Evolutionary conservation across 2,329 filamentous ascomycete genomes (phyloP).

Genomic region (Ceratocystis harringtonii): DNA sequence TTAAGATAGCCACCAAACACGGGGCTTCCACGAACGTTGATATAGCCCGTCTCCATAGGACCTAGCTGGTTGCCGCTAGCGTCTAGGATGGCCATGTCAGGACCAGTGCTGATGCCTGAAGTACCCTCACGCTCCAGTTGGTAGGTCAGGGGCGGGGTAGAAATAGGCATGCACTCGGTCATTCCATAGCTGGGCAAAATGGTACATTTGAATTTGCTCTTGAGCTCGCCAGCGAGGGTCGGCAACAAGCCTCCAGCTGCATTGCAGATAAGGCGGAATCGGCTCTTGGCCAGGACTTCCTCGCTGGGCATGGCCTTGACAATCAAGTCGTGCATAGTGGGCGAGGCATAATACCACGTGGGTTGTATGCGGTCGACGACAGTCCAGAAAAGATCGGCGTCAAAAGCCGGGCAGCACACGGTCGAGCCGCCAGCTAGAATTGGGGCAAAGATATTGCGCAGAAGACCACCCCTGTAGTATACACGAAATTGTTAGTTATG

Average conservation of each 20-base stretch:
- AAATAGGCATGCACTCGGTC: slow-evolving; percentile 46
- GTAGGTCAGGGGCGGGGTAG: slow-evolving; percentile 39
- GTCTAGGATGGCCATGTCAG: slow-evolving; percentile 36
- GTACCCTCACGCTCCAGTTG: slow-evolving; percentile 37
- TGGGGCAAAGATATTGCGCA: slow-evolving; percentile 40
- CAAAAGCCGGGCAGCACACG: slow-evolving; percentile 39
- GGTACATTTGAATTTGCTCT: slow-evolving; percentile 35
- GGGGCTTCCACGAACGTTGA: slow-evolving; percentile 37
- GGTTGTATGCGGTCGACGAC: slow-evolving; percentile 32
- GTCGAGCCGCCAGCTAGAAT: slow-evolving; percentile 39
- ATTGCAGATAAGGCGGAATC: slow-evolving; percentile 39
- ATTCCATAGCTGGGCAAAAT: slow-evolving; percentile 44
- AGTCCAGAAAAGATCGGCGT: slow-evolving; percentile 42
- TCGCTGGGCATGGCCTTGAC: slow-evolving; percentile 30
- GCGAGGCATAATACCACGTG: slow-evolving; percentile 45
- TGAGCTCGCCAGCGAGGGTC: slow-evolving; percentile 33
- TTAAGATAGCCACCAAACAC: slow-evolving; percentile 36
- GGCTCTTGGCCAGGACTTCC: slow-evolving; percentile 28
- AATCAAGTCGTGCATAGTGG: slow-evolving; percentile 41
- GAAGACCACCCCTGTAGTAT: slow-evolving; percentile 31
- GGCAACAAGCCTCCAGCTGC: slow-evolving; percentile 39
- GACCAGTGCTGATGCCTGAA: slow-evolving; percentile 37
- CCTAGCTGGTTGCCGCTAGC: slow-evolving; percentile 24
- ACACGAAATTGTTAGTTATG: not conserved
- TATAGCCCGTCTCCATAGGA: slow-evolving; percentile 27